phyloP scores from a whole-genome alignment of 2,329 filamentous ascomycete species.

The Fusarium armeniacum region DNA sequence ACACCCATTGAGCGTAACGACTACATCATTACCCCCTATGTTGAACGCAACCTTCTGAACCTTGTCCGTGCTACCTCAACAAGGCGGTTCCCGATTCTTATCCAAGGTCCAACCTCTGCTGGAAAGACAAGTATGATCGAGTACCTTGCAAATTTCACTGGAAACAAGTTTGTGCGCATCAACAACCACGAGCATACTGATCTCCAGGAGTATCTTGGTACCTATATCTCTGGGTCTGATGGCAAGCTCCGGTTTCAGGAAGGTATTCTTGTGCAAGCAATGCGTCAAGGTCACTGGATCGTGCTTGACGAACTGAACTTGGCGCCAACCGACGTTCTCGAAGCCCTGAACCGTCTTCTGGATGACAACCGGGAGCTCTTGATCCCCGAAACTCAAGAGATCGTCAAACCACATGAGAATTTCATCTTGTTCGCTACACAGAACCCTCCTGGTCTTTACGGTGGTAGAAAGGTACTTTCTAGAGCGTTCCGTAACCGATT shows the following conservation, averaged over 20 bases:
- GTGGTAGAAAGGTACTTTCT: conserved; percentile 92
- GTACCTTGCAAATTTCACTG: conserved; percentile 95
- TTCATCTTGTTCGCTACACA: conserved; percentile 99
- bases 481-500: conserved; percentile 97
- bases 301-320: conserved; percentile 97
- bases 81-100: conserved; percentile 89
- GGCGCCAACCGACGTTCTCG: conserved; percentile 95
- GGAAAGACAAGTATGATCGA: conserved; percentile 99
- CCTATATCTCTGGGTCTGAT: conserved; percentile 87
- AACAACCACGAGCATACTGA: conserved; percentile 99
- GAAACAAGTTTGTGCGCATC: conserved; percentile 97
- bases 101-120: conserved; percentile 96
- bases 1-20: conserved; percentile 79
- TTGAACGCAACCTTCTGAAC: conserved; percentile 94
- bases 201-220: conserved; percentile 96
- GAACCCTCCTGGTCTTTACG: conserved; percentile 95
- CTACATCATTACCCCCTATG: conserved; percentile 97
- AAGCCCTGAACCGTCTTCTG: conserved; percentile 93
- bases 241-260: conserved; percentile 93
- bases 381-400: conserved; percentile 95
- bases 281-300: conserved; percentile 96
- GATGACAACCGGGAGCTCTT: conserved; percentile 97
- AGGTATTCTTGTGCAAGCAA: conserved; percentile 90
- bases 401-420: conserved; percentile 90
- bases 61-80: conserved; percentile 94